Conservation (phyloP, 495 filamentous ascomycete species). For the Rusavskia elegans region DNA sequence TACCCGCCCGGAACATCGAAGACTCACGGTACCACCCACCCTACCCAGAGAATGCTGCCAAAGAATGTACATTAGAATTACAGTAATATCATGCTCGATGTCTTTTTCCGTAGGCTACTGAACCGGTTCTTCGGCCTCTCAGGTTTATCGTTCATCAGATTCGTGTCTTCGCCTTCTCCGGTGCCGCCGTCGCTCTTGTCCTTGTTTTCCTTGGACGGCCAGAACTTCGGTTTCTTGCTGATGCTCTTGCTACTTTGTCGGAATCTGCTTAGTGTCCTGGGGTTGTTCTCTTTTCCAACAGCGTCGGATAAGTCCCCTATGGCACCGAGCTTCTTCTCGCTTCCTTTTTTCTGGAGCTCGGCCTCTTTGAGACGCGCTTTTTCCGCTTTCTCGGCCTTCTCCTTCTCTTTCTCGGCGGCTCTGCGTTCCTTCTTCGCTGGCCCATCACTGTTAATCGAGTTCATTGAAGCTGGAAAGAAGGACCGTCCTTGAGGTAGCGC, state of each 20-base stretch:
- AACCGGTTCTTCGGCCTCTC: conserved; percentile 22
- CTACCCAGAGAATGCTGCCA: neutral
- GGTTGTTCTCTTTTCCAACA: conserved; percentile 20
- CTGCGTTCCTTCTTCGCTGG: conserved; percentile 40
- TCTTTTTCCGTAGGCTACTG: conserved; percentile 29
- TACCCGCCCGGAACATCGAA: neutral
- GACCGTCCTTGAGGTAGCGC: conserved; percentile 27
- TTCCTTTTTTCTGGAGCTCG: conserved; percentile 22
- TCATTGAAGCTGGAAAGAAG: conserved; percentile 15
- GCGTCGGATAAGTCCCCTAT: conserved; percentile 20
- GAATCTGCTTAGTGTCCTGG: conserved; percentile 31
- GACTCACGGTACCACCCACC: neutral
- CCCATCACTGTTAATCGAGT: conserved; percentile 3
- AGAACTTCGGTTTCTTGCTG: conserved; percentile 29
- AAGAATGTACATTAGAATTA: conserved; percentile 10
- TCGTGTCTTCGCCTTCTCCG: conserved; percentile 10
- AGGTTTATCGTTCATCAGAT: conserved; percentile 13
- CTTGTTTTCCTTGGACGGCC: conserved; percentile 14
- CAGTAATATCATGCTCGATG: conserved; percentile 20
- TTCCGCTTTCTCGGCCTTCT: conserved; percentile 47
- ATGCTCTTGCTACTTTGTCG: conserved; percentile 44
- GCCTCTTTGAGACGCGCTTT: conserved; percentile 31
- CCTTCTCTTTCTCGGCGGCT: conserved; percentile 49
- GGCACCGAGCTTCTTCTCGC: conserved; percentile 38
- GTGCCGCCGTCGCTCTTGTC: conserved; percentile 14